Percentiles rank a stretch among this genome's conserved stretches.
phyloP scores from a whole-genome alignment of 2,329 filamentous ascomycete genomes.

The Leptographium flavum region DNA sequence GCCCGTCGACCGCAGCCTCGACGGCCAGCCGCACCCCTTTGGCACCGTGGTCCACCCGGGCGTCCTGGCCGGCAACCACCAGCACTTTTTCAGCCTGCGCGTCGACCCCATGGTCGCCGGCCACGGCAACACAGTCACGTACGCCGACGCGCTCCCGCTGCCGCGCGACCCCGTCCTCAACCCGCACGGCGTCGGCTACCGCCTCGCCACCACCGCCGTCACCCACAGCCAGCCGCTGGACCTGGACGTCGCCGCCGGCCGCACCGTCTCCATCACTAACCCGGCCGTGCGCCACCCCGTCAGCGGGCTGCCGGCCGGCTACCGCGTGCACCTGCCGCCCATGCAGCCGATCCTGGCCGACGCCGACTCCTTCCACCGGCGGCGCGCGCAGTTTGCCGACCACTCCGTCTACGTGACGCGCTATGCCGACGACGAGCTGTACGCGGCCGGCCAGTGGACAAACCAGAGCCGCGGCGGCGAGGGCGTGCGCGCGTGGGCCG shows the following conservation, averaged over 20 bases:
- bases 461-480: constrained; percentile 32
- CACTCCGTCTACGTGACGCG: constrained; percentile 32
- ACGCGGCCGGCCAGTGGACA: constrained; percentile 26
- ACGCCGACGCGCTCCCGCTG: constrained; percentile 24
- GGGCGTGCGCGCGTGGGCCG: constrained; percentile 20
- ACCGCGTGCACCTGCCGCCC: constrained; percentile 27
- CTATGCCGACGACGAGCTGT: constrained; percentile 27
- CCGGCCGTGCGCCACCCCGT: constrained; percentile 25
- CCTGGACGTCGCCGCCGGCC: constrained; percentile 37
- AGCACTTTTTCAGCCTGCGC: constrained; percentile 52
- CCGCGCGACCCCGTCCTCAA: constrained; percentile 27
- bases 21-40: constrained; percentile 32
- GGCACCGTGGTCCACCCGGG: constrained; percentile 51
- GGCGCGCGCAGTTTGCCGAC: constrained; percentile 26
- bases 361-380: constrained; percentile 23
- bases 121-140: constrained; percentile 31
- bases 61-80: constrained; percentile 53
- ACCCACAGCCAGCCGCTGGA: constrained; percentile 30
- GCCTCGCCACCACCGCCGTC: constrained; percentile 27
- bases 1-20: constrained; percentile 39
- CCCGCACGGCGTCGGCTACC: constrained; percentile 34
- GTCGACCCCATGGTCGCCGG: constrained; percentile 44
- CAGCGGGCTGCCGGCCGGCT: constrained; percentile 28
- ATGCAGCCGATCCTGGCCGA: constrained; percentile 32
- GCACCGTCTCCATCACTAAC: constrained; percentile 34